Base-by-base conservation (phyloP, 768 basidiomycete genomes). In the Arthromyces matolae region DNA sequence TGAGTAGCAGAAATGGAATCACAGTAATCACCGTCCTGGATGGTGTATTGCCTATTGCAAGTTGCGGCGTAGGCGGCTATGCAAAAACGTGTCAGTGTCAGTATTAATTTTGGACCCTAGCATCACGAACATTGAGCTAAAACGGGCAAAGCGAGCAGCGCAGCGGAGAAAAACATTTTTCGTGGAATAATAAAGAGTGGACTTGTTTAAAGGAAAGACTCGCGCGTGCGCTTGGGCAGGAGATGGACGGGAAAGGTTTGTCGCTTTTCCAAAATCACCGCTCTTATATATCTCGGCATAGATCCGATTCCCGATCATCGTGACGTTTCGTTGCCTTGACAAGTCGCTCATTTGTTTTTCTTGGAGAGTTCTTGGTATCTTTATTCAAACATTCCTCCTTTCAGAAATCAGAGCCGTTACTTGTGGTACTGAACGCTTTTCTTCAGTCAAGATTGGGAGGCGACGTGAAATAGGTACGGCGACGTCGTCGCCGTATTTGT, bases 1-100 rank as follows among this genome's bases (percentile, higher is more conserved):
- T 83, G 56, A 16, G 72, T 61, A 27, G 77, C 75, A 54, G 81
- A 86, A 63, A 89, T 89, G 46, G 51, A 57, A 64, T 88, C 85
- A 61, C 87, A 89, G 49, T 73, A 77, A 59, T 87, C 82, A 27
- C 79, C 79, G 5, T 60, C 56, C 50, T 66, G 56, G 44, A 89
- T 73, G 42, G 77, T 83, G 60, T 82, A 82, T 16, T 61, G 72
- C 53, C 87, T 80, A n/a, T 75, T 68, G 61, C 87, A 88, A 35
- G 66, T 57, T 42, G 50, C 51, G 28, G 73, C 74, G 47, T 69
- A 52, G 9, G 55, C 64, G 37, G 60, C 66, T 68, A 42, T 25
- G n/a, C n/a, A n/a, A n/a, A 16, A 34, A 25, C 29, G 34, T 8
- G 25, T 52, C 31, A 53, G 42, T 12, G 51, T 8, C 32, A 3